Evolutionary conservation across 75 land plant species (phyloP), one percentile per base, ranked within the genome.

Genomic region (Larix kaempferi): DNA sequence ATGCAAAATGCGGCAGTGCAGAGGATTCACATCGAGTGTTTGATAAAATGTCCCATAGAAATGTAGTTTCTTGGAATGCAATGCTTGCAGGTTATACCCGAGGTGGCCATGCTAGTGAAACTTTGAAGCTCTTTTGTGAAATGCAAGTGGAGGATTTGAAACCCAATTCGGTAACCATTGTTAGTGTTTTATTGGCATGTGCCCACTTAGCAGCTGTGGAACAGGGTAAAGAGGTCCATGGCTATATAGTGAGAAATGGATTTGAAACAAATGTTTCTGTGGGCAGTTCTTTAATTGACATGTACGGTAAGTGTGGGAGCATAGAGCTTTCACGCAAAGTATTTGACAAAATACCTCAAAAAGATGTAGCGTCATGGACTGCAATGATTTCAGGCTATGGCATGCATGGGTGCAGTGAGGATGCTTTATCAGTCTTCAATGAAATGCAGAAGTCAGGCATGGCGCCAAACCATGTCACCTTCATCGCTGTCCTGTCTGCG

Each of bases 61-160:
- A 65, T 39, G 74, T 77, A 10, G 74, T 77, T 73, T 73, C 78
- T 3, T 77, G 78, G 78, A 77, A 77, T 74, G 71, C 78, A 26
- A 77, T 77, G 78, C 25, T 77, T 37, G 77, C 78, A 19, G 78
- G 77, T 4, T 26, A 63, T 78, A 37, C 54, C 5, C 78, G n/a
- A n/a, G 25, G 76, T n/a, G 78, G 78, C 22, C 71, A n/a, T 35
- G 16, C 29, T 16, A 37, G 25, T 15, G 14, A 77, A 19, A 78
- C 78, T 6, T 35, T 72, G 39, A 21, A 74, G 35, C 78, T 77
- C 15, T 77, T 77, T 74, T 17, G 19, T 14, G 23, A 41, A 25
- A 77, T 77, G 78, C 74, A 74, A 26, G 14, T 17, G 8, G 77
- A 21, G 25, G 44, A 78, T 6, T 27, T 77, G 49, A 22, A 7